Conservation (phyloP, 768 basidiomycete genomes). For the Gymnopilus junonius region DNA sequence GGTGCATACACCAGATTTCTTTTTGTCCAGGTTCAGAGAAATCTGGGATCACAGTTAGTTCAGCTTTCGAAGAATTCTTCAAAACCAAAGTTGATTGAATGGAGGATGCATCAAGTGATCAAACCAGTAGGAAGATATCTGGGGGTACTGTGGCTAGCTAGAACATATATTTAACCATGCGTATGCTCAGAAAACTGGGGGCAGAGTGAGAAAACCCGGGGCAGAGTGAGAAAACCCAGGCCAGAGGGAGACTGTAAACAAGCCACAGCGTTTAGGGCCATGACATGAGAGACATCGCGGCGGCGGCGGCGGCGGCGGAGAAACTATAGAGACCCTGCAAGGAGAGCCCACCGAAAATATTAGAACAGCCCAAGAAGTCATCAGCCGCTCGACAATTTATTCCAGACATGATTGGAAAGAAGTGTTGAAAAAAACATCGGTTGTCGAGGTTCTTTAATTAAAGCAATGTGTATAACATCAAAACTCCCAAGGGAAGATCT, state of each 20-base stretch:
- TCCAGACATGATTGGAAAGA: not conserved
- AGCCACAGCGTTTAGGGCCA: not conserved
- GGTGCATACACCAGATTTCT: not conserved
- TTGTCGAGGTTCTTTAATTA: not conserved
- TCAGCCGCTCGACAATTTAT: not conserved
- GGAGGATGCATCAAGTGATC: not conserved
- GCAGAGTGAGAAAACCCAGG: not conserved
- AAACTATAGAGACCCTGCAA: not conserved
- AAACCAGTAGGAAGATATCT: not conserved
- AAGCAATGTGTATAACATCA: not conserved
- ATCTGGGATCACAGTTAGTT: too few species aligned
- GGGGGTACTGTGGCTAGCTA: not conserved
- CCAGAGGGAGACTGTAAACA: not conserved
- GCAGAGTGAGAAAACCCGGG: not conserved
- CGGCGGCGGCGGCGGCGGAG: not conserved
- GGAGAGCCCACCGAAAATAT: not conserved
- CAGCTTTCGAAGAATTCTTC: not conserved
- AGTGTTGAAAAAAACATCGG: not conserved
- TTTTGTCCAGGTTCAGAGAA: not conserved
- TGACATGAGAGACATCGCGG: not conserved
- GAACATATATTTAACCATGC: not conserved
- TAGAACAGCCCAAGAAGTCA: not conserved
- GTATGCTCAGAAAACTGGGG: not conserved
- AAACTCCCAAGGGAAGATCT: not conserved
- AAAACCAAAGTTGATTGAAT: not conserved